A percentile compares a stretch with the other conserved stretches of the same genome.
Conservation (phyloP, 2,329 filamentous ascomycete genomes). For the Neoarthrinium moseri region DNA sequence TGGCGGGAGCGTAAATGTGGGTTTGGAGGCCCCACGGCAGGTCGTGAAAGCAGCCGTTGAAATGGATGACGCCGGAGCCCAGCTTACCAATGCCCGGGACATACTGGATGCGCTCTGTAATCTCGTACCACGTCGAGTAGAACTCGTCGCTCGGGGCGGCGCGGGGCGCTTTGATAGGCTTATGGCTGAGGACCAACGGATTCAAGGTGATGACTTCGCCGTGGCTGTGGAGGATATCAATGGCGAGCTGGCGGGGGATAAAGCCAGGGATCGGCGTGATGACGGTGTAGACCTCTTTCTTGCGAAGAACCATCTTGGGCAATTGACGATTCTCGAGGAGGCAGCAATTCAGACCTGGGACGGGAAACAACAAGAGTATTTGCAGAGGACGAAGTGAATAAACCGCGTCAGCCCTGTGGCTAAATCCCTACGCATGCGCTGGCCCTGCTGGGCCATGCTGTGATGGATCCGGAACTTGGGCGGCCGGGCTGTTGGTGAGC, state of each 20-base stretch:
- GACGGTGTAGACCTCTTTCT: constrained; percentile 65
- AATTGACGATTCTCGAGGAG: too few relatives aligned
- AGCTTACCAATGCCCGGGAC: constrained; percentile 65
- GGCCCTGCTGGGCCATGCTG: too few relatives aligned
- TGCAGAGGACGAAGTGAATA: too few relatives aligned
- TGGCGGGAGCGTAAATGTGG: constrained; percentile 68
- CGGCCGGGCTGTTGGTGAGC: too few relatives aligned
- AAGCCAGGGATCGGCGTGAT: constrained; percentile 69
- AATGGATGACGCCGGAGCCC: constrained; percentile 64
- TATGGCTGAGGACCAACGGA: constrained; percentile 64
- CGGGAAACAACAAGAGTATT: too few relatives aligned
- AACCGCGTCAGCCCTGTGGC: too few relatives aligned
- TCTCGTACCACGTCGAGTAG: constrained; percentile 74
- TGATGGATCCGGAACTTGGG: too few relatives aligned
- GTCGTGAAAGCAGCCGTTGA: constrained; percentile 71
- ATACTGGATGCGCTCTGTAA: constrained; percentile 66
- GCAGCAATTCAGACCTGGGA: too few relatives aligned
- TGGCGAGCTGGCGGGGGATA: constrained; percentile 69
- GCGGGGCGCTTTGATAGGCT: constrained; percentile 64
- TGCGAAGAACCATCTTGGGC: constrained; percentile 49
- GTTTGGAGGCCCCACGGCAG: constrained; percentile 72
- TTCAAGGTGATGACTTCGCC: constrained; percentile 70
- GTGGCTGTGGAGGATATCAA: constrained; percentile 71
- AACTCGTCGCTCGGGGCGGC: constrained; percentile 68
- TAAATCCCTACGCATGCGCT: too few relatives aligned